Conservation (phyloP, 116 monocot genomes). For the Thalassia testudinum region DNA sequence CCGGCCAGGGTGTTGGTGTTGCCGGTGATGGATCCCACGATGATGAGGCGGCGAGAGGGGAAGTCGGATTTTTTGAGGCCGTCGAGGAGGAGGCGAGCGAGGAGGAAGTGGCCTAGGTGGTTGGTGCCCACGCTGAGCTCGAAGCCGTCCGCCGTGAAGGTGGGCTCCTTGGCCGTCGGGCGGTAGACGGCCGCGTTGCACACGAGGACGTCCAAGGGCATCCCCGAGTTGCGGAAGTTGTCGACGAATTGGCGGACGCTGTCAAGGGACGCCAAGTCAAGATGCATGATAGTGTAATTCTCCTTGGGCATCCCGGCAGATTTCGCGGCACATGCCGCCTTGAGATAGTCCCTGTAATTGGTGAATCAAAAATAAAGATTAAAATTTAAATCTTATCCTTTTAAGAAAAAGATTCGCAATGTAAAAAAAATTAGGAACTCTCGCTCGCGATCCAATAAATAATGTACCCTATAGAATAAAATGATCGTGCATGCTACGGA, state of each 20-base stretch:
- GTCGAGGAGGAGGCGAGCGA: constrained; percentile 60
- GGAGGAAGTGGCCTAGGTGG: constrained; percentile 89
- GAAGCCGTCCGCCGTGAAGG: constrained; percentile 88
- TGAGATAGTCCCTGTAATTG: constrained; percentile 63
- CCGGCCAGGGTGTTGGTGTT: constrained; percentile 88
- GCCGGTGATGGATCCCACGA: constrained; percentile 97
- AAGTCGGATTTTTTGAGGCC: constrained; percentile 68
- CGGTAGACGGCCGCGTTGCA: constrained; percentile 92
- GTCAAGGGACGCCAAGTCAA: constrained; percentile 88
- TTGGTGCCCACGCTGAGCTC: constrained; percentile 94
- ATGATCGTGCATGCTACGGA: too few relatives aligned
- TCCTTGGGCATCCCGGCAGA: constrained; percentile 82
- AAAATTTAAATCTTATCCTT: too few relatives aligned
- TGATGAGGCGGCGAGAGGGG: constrained; percentile 70
- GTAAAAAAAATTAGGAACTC: too few relatives aligned
- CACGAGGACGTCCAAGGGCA: constrained; percentile 65
- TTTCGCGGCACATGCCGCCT: constrained; percentile 73
- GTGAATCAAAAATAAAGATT: too few relatives aligned
- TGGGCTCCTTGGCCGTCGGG: constrained; percentile 67
- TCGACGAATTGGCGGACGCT: constrained; percentile 78
- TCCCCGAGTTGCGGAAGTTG: constrained; percentile 34
- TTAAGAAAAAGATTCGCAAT: too few relatives aligned
- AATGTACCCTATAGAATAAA: too few relatives aligned
- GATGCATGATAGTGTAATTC: constrained; percentile 75
- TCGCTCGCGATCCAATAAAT: too few relatives aligned